Percentiles rank a stretch among this genome's conserved stretches.
Evolutionary conservation across 352 stramenopile species (phyloP).

Genomic region (Phytophthora citrophthora): DNA sequence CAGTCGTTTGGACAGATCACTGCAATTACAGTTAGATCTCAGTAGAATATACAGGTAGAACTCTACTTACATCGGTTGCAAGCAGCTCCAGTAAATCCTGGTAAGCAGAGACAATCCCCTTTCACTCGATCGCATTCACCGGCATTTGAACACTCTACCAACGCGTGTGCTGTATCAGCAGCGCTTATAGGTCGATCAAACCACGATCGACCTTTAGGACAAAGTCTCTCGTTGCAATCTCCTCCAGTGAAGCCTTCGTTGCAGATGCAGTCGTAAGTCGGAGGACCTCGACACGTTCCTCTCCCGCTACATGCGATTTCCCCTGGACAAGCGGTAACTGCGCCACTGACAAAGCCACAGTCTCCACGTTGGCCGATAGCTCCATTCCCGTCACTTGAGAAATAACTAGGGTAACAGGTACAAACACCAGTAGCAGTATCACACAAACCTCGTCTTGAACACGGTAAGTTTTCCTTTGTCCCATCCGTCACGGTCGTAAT

Average conservation of each 20-base stretch:
- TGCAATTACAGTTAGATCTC: conserved; percentile 14
- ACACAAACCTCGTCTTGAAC: conserved; percentile 88
- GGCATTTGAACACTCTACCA: conserved; percentile 79
- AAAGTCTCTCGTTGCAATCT: conserved; percentile 74
- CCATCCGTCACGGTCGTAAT: conserved; percentile 73
- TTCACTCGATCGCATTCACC: conserved; percentile 71
- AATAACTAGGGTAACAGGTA: conserved; percentile 86
- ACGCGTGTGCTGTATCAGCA: conserved; percentile 56
- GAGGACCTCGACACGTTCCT: conserved; percentile 71
- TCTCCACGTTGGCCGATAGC: conserved; percentile 89
- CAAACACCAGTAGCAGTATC: conserved; percentile 80
- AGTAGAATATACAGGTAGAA: neutral
- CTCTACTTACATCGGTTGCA: conserved; percentile 68
- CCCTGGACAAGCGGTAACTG: conserved; percentile 70
- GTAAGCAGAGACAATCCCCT: conserved; percentile 69
- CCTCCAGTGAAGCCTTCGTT: conserved; percentile 78
- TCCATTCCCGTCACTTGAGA: conserved; percentile 82
- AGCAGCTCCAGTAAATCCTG: conserved; percentile 69
- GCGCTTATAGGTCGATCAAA: conserved; percentile 58
- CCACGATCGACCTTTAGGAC: conserved; percentile 73
- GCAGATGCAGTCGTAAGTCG: conserved; percentile 83
- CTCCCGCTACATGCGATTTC: conserved; percentile 79
- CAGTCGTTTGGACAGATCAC: conserved; percentile 75
- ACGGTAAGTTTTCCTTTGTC: conserved; percentile 90
- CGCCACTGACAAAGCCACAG: conserved; percentile 83